Evolutionary conservation across 257 asterid genomes (phyloP).

Genomic region (Eucommia ulmoides): DNA sequence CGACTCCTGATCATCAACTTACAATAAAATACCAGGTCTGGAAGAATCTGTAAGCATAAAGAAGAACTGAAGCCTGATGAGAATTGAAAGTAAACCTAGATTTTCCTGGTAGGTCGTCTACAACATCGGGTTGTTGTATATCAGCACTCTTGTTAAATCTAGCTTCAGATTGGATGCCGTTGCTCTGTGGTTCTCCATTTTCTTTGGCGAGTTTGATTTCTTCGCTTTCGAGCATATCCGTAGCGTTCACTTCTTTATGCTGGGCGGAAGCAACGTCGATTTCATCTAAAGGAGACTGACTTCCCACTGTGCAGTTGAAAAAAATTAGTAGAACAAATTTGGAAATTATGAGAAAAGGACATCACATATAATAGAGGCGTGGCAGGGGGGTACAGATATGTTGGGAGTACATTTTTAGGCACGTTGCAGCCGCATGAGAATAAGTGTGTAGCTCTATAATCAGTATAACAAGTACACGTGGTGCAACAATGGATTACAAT

Average conservation of each 20-base stretch:
- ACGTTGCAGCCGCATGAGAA: no score
- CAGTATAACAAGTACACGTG: no score
- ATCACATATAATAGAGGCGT: neutral
- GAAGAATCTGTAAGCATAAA: slow-evolving; percentile 17
- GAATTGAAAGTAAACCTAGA: slow-evolving; percentile 45
- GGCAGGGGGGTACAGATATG: no score
- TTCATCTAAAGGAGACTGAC: slow-evolving; percentile 30
- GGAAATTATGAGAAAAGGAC: neutral
- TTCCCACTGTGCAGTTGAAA: slow-evolving; percentile 1
- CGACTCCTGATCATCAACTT: slow-evolving; percentile 56
- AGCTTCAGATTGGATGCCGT: slow-evolving; percentile 35
- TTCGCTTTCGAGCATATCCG: slow-evolving; percentile 51
- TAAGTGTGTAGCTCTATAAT: no score
- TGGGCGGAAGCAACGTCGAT: slow-evolving; percentile 26
- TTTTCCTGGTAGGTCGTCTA: slow-evolving; percentile 64
- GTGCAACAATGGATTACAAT: no score
- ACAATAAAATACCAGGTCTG: slow-evolving; percentile 18
- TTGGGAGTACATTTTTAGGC: no score
- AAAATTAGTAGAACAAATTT: neutral
- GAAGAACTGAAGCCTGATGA: slow-evolving; percentile 9
- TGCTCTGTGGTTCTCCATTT: slow-evolving; percentile 69
- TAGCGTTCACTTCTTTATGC: slow-evolving; percentile 31
- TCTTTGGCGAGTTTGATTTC: slow-evolving; percentile 81
- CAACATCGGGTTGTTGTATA: slow-evolving; percentile 62
- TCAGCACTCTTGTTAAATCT: slow-evolving; percentile 44